phyloP scores from a whole-genome alignment of 306 rosid genomes.

The Lotus japonicus region DNA sequence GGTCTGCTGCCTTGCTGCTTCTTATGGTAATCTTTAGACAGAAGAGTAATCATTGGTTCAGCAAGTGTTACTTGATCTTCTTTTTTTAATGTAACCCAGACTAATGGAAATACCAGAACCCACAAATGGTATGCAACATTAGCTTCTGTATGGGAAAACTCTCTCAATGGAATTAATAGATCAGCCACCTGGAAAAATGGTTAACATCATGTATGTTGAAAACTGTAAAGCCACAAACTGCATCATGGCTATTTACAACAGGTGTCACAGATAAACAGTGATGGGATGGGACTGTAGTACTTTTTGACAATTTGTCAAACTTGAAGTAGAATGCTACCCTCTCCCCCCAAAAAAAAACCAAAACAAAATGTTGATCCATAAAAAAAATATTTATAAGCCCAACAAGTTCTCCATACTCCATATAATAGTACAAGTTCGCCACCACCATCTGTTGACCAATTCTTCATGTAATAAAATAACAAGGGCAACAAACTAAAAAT shows the following conservation, averaged over 20 bases:
- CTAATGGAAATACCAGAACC: constrained; percentile 98
- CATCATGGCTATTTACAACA: not conserved
- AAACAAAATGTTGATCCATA: not conserved
- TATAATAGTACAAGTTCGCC: no score
- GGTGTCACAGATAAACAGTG: constrained; percentile 1
- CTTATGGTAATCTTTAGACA: constrained; percentile 92
- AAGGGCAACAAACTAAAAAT: not conserved
- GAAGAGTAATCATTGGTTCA: constrained; percentile 90
- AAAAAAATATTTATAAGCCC: not conserved
- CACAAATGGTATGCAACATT: constrained; percentile 99
- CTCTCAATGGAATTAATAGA: constrained; percentile 87
- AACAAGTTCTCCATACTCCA: no score
- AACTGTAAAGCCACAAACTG: not conserved
- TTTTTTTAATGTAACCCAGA: constrained; percentile 92
- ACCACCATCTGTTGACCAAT: not conserved
- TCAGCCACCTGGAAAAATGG: constrained; percentile 64
- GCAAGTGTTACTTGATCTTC: constrained; percentile 93
- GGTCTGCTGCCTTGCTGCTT: constrained; percentile 92
- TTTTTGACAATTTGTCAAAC: not conserved
- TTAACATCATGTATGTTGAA: not conserved
- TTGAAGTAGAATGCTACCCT: not conserved
- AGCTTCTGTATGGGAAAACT: constrained; percentile 92
- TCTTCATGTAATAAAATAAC: not conserved
- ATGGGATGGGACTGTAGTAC: not conserved
- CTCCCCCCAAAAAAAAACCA: not conserved